Percentiles rank a stretch among this genome's conserved stretches.
Evolutionary conservation across 805 yeast species (phyloP).

Genomic region (Kazachstania africana): DNA sequence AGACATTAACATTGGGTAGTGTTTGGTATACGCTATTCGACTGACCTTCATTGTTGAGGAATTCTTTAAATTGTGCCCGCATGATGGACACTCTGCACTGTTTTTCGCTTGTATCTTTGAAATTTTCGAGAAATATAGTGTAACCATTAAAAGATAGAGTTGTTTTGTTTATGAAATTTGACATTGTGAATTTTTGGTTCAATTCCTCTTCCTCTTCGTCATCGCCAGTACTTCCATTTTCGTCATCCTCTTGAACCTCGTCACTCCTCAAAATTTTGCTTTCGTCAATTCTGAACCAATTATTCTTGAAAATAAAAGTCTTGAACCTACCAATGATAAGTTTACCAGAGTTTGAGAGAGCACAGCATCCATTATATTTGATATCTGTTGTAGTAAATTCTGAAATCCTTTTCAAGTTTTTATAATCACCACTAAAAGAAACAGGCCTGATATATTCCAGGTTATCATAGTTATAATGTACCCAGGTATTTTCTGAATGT

Average conservation of each 20-base stretch:
- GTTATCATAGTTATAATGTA: slow-evolving; percentile 15
- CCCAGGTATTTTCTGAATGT: slow-evolving; percentile 27
- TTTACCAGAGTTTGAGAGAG: slow-evolving; percentile 15
- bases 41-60: neutral
- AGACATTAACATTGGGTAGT: slow-evolving; percentile 5
- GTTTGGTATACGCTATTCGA: neutral
- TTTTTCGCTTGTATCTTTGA: neutral
- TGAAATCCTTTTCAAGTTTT: slow-evolving; percentile 6
- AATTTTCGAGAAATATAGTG: slow-evolving; percentile 4
- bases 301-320: slow-evolving; percentile 10
- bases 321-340: slow-evolving; percentile 20
- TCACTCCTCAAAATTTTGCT: neutral
- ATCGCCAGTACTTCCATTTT: slow-evolving; percentile 8
- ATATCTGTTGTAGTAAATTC: slow-evolving; percentile 16
- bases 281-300: slow-evolving; percentile 15
- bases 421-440: slow-evolving; percentile 8
- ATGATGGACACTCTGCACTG: slow-evolving; percentile 1
- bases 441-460: slow-evolving; percentile 22
- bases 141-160: slow-evolving; percentile 3
- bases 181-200: slow-evolving; percentile 3
- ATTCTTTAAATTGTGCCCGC: too few species aligned
- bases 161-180: slow-evolving; percentile 6
- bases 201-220: slow-evolving; percentile 9
- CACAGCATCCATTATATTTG: slow-evolving; percentile 20
- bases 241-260: slow-evolving; percentile 6